Evolutionary conservation across 768 basidiomycete species (phyloP), one percentile per base, ranked within the genome.

Genomic region (Mycena olivaceomarginata): DNA sequence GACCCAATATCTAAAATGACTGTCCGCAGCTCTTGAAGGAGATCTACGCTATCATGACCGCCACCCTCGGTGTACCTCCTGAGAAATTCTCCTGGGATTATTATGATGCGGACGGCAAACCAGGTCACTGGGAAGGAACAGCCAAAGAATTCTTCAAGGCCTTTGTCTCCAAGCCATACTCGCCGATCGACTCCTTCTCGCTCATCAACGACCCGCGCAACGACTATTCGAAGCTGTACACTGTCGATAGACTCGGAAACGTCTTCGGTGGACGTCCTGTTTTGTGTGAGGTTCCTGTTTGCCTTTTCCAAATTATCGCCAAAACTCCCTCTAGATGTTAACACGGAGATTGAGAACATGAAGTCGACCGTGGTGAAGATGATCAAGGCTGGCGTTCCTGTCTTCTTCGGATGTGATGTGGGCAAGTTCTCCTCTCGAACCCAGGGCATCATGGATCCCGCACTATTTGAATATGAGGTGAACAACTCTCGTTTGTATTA

Each of bases 401-500:
- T 98, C 60, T 98, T 98, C 91, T 99, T 99, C 82, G 98, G 97
- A 0, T 98, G 98, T 83, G 98, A 99, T 83, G 97, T 98, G 60
- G 74, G 97, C 46, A 92, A 98, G 82, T 96, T 92, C 83, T 95
- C 94, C 5, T 93, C 96, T 79, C 87, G 88, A 31, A 80, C 85
- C 37, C 84, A 89, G 2, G 98, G 98, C 37, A 93, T 98, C 78
- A 96, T 98, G 97, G 97, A 97, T 82, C 91, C 93, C 37, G 91
- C 90, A 18, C 88, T 98, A 25, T 96, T 93, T 83, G 94, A 96
- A 81, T 96, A 95, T 82, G 94, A 95, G 91, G 95, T 94, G 43
- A 86, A 76, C 67, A 18, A n/a, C 10, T 63, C 48, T 57, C 20
- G 1, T 71, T 39, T 40, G 9, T 39, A 53, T 45, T n/a, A 45